A percentile compares a stretch with the other conserved stretches of the same genome.
These are phyloP conservation scores for Sporisorium sorghi DNA, from an alignment of 1,284 basidiomycete species.

Conservation along the genomic window DNA sequence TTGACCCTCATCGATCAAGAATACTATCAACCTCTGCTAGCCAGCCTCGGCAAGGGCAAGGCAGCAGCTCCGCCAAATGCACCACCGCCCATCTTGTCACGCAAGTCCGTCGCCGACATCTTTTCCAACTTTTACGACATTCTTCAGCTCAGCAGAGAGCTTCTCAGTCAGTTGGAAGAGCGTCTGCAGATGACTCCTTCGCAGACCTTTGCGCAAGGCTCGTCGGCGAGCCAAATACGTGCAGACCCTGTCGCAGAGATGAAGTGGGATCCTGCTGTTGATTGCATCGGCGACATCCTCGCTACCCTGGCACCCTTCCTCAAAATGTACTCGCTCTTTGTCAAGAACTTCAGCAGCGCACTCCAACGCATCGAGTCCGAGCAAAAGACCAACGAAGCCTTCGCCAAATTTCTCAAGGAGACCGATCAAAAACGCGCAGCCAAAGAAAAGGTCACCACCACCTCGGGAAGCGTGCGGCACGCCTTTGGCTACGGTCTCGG, in stretches of 20 bases:
- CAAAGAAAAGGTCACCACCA: slow-evolving; percentile 28
- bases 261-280: slow-evolving; percentile 56
- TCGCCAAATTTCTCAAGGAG: slow-evolving; percentile 59
- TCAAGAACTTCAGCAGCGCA: slow-evolving; percentile 67
- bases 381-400: slow-evolving; percentile 58
- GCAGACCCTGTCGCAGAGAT: slow-evolving; percentile 1
- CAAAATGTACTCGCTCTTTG: slow-evolving; percentile 68
- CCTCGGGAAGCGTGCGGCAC: slow-evolving; percentile 22
- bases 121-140: slow-evolving; percentile 93
- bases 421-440: slow-evolving; percentile 50
- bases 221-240: slow-evolving; percentile 71
- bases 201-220: background rate
- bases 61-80: slow-evolving; percentile 76
- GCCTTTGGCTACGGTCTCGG: slow-evolving; percentile 62
- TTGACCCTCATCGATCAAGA: slow-evolving; percentile 57
- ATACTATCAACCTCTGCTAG: slow-evolving; percentile 63
- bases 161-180: slow-evolving; percentile 75
- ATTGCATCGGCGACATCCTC: slow-evolving; percentile 65
- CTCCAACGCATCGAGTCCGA: slow-evolving; percentile 65
- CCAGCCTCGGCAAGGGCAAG: slow-evolving; percentile 37
- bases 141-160: slow-evolving; percentile 85
- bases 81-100: slow-evolving; percentile 77
- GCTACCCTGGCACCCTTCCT: slow-evolving; percentile 67
- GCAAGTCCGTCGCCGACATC: slow-evolving; percentile 78
- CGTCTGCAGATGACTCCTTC: slow-evolving; percentile 71